Evolutionary conservation across 441 rosid genomes (phyloP).

Genomic region (Erysimum cheiri): DNA sequence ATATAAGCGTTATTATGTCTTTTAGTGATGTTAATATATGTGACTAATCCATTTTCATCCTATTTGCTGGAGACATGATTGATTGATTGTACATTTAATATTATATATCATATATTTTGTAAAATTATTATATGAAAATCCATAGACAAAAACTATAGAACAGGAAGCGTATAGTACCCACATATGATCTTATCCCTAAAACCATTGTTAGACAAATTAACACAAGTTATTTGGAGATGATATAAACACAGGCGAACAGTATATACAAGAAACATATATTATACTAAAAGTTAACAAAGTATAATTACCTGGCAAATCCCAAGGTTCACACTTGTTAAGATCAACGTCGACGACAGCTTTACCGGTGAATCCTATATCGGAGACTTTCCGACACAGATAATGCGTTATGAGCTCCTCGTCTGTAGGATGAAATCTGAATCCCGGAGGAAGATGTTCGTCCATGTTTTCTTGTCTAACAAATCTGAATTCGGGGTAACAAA

Average conservation of each 20-base stretch:
- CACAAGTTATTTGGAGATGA: neutral
- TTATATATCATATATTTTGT: conserved; percentile 10
- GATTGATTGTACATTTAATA: conserved; percentile 12
- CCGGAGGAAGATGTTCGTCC: conserved; percentile 83
- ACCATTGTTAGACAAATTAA: neutral
- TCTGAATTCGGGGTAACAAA: conserved; percentile 1
- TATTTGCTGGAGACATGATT: conserved; percentile 22
- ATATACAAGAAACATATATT: too few relatives aligned
- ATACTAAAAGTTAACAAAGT: neutral
- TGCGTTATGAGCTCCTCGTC: conserved; percentile 75
- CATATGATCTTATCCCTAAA: neutral
- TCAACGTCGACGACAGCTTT: conserved; percentile 73
- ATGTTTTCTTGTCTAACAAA: conserved; percentile 35
- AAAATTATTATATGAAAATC: conserved; percentile 6
- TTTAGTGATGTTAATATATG: conserved; percentile 1
- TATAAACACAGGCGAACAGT: neutral
- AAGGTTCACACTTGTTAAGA: conserved; percentile 79
- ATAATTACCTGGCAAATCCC: conserved; percentile 77
- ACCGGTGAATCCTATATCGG: conserved; percentile 55
- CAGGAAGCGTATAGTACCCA: conserved; percentile 11
- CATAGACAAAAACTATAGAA: conserved; percentile 13
- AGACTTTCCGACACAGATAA: conserved; percentile 61
- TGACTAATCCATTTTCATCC: conserved; percentile 8
- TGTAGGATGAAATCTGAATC: conserved; percentile 78
- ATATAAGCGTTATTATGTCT: conserved; percentile 9